Evolutionary conservation across 2,329 filamentous ascomycete species (phyloP).

Genomic region (Dothideomycetidae sp.): DNA sequence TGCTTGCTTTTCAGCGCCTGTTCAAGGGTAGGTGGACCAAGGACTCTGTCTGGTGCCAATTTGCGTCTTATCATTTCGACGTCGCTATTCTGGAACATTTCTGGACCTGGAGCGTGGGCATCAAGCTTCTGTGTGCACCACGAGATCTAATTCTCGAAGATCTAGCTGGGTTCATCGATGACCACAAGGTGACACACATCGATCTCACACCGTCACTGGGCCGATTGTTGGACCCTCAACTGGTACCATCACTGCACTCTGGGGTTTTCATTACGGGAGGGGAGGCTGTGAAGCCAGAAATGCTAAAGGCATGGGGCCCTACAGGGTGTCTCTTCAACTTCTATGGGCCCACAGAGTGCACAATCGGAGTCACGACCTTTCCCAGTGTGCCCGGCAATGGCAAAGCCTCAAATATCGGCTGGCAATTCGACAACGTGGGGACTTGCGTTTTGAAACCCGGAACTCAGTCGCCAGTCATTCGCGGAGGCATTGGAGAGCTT

Average conservation of each 20-base stretch:
- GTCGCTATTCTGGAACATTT: slow-evolving; percentile 89
- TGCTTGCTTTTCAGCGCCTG: slow-evolving; percentile 70
- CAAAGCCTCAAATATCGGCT: slow-evolving; percentile 75
- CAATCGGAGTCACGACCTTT: slow-evolving; percentile 84
- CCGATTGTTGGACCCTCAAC: slow-evolving; percentile 59
- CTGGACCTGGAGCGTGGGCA: slow-evolving; percentile 87
- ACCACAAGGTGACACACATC: slow-evolving; percentile 70
- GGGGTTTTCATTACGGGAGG: slow-evolving; percentile 91
- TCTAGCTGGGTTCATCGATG: slow-evolving; percentile 55
- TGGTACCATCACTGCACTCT: slow-evolving; percentile 63
- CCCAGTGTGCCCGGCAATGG: slow-evolving; percentile 65
- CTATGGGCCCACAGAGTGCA: slow-evolving; percentile 80
- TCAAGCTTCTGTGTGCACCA: slow-evolving; percentile 68
- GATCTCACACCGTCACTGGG: slow-evolving; percentile 84
- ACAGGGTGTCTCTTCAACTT: slow-evolving; percentile 78
- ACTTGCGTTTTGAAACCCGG: slow-evolving; percentile 60
- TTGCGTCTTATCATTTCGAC: slow-evolving; percentile 89
- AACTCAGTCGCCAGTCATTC: slow-evolving; percentile 56
- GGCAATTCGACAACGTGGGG: slow-evolving; percentile 76
- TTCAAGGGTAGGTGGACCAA: slow-evolving; percentile 62
- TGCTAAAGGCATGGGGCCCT: slow-evolving; percentile 72
- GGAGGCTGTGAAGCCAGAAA: slow-evolving; percentile 77
- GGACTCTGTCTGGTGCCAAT: slow-evolving; percentile 73
- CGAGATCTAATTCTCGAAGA: slow-evolving; percentile 78
- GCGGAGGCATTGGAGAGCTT: slow-evolving; percentile 71